Evolutionary conservation across 768 basidiomycete genomes (phyloP).

Genomic region (Trametes sanguinea): DNA sequence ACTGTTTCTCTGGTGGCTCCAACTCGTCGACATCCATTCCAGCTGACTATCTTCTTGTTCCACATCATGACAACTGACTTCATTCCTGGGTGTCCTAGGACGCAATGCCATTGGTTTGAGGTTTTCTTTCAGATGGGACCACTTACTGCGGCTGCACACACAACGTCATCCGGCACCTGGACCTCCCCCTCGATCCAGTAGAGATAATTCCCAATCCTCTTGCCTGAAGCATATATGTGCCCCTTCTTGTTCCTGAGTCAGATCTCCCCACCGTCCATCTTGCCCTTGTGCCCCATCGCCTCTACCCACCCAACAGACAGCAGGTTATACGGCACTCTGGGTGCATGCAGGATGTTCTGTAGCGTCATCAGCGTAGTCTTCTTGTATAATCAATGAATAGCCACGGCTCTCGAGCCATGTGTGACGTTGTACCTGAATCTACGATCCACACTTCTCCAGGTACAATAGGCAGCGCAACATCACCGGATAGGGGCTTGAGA

Average conservation of each 20-base stretch:
- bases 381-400: constrained; percentile 14
- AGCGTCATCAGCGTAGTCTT: background rate
- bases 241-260: background rate
- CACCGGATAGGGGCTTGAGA: background rate
- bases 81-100: constrained; percentile 20
- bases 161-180: background rate
- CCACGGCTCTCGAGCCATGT: constrained; percentile 14
- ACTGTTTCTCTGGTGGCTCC: constrained; percentile 5
- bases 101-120: constrained; percentile 22
- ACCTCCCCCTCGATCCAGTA: constrained; percentile 1
- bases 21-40: constrained; percentile 20
- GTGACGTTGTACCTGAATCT: constrained; percentile 17
- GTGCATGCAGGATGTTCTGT: background rate
- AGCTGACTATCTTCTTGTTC: constrained; percentile 11
- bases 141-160: background rate
- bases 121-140: constrained; percentile 1
- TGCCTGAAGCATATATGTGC: background rate
- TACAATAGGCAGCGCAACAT: constrained; percentile 6
- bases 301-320: constrained; percentile 19
- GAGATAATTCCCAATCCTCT: constrained; percentile 5
- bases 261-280: constrained; percentile 2
- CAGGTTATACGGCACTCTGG: constrained; percentile 13
- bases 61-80: constrained; percentile 10
- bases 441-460: constrained; percentile 18
- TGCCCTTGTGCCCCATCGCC: constrained; percentile 9